Conservation (phyloP, 1,284 basidiomycete species). For the Ganoderma leucocontextum region DNA sequence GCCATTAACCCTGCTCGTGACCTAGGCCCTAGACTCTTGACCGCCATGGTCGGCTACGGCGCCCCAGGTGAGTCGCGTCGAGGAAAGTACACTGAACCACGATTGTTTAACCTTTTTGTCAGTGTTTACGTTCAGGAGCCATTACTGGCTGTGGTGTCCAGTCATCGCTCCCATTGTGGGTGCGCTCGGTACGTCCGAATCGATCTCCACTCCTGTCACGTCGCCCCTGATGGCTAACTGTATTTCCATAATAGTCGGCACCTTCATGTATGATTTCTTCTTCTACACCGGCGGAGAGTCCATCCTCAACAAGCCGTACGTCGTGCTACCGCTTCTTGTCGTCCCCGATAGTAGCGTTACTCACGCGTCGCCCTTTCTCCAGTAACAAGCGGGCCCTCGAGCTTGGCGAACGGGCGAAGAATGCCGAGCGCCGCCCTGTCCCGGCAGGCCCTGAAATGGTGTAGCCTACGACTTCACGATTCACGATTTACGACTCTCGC, state of each 20-base stretch:
- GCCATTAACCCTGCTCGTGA: conserved; percentile 74
- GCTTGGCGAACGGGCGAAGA: conserved; percentile 31
- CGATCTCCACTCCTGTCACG: not conserved
- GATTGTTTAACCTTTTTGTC: conserved; percentile 4
- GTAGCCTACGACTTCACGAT: conserved; percentile 5
- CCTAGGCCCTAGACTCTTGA: conserved; percentile 66
- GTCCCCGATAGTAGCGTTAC: no score
- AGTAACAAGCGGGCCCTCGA: conserved; percentile 34
- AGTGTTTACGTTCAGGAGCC: conserved; percentile 58
- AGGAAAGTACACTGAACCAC: not conserved
- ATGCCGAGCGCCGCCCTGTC: conserved; percentile 31
- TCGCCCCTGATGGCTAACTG: conserved; percentile 8
- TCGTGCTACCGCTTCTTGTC: conserved; percentile 4
- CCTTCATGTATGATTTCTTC: conserved; percentile 60
- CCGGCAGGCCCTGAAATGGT: conserved; percentile 23
- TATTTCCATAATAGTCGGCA: conserved; percentile 45
- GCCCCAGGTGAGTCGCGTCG: conserved; percentile 43
- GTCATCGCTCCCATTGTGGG: conserved; percentile 66
- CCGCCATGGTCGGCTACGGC: conserved; percentile 69
- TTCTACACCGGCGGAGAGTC: conserved; percentile 63
- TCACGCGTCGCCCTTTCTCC: not conserved
- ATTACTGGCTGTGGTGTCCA: conserved; percentile 84
- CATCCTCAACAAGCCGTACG: conserved; percentile 61
- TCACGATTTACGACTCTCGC: conserved; percentile 6
- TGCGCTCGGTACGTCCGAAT: conserved; percentile 48